Evolutionary conservation across 2,329 filamentous ascomycete species (phyloP), one percentile per base, ranked within the genome.

Genomic region (Tolypocladium album): DNA sequence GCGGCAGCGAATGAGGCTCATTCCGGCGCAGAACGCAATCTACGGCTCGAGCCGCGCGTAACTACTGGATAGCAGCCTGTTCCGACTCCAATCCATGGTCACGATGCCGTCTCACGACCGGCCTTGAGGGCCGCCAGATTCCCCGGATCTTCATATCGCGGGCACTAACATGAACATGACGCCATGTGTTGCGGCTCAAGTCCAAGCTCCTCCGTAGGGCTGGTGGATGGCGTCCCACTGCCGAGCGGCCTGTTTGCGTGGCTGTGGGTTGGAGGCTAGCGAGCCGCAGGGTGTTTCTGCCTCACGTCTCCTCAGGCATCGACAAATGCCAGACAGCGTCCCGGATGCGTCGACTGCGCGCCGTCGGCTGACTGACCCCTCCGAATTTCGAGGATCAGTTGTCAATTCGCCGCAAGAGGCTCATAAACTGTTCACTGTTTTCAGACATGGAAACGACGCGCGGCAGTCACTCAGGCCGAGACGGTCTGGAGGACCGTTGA

Each of bases 141-240:
- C 59, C 62, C 64, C 66, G 61, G 62, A 64, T 64, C 65, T 66
- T 62, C 62, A 58, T 61, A 63, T 65, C 59, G 59, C 64, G 65
- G 65, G 55, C 38, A 42, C 55, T 42, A 42, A 39, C 55, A 50
- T 60, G 63, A 15, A 64, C 63, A 67, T 65, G 67, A 63, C 64
- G 67, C 64, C 63, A 69, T 63, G 63, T 60, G 59, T 64, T 64
- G 67, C 65, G 66, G 65, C 67, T 66, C 65, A 66, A 64, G 57
- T 47, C 65, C 63, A 64, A 68, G 64, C 63, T 66, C 61, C 62
- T 62, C 63, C 63, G 57, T 68, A 69, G 68, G 68, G 68, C 68
- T 69, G 67, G 68, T 62, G 62, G 39, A 53, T 36, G 50, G 17
- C 31, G 50, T 53, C 50, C 47, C 50, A 36, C 27, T 53, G 17